Conservation (phyloP, 805 yeast genomes). For the Candida corydali region DNA sequence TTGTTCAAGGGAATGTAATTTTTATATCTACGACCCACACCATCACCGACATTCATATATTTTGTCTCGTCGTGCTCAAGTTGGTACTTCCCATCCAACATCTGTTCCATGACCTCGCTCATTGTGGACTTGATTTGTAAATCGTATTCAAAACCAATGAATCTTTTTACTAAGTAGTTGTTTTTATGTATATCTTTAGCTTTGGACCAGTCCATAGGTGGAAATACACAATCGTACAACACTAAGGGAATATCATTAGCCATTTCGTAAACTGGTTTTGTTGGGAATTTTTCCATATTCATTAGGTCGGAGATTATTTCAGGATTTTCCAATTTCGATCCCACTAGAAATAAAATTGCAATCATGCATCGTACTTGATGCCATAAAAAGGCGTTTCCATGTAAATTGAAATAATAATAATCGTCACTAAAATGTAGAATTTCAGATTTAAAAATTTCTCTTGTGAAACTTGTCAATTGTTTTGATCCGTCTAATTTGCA, state of each 20-base stretch:
- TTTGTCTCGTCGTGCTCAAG: slow-evolving; percentile 5
- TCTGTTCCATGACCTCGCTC: slow-evolving; percentile 40
- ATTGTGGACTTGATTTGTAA: slow-evolving; percentile 54
- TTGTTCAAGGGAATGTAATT: slow-evolving; percentile 54
- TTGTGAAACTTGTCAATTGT: slow-evolving; percentile 74
- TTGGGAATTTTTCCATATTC: slow-evolving; percentile 52
- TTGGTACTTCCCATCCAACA: background rate
- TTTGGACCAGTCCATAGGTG: slow-evolving; percentile 64
- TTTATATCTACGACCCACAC: slow-evolving; percentile 57
- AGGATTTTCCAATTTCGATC: slow-evolving; percentile 69
- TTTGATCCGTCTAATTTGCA: slow-evolving; percentile 94
- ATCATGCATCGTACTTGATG: slow-evolving; percentile 97
- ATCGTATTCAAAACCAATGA: slow-evolving; percentile 53
- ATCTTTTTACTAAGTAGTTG: slow-evolving; percentile 30
- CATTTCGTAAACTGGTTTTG: slow-evolving; percentile 80
- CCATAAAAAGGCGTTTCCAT: slow-evolving; percentile 93
- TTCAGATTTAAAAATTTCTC: slow-evolving; percentile 54
- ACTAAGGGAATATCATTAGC: slow-evolving; percentile 88
- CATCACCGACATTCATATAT: slow-evolving; percentile 68
- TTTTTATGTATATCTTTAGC: slow-evolving; percentile 23
- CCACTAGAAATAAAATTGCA: slow-evolving; percentile 75
- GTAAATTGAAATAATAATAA: slow-evolving; percentile 66
- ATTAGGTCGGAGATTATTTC: slow-evolving; percentile 54
- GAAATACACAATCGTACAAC: slow-evolving; percentile 78
- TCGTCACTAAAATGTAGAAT: slow-evolving; percentile 42